phyloP scores from a whole-genome alignment of 2,329 filamentous ascomycete genomes.

The Colletotrichum paranaense region DNA sequence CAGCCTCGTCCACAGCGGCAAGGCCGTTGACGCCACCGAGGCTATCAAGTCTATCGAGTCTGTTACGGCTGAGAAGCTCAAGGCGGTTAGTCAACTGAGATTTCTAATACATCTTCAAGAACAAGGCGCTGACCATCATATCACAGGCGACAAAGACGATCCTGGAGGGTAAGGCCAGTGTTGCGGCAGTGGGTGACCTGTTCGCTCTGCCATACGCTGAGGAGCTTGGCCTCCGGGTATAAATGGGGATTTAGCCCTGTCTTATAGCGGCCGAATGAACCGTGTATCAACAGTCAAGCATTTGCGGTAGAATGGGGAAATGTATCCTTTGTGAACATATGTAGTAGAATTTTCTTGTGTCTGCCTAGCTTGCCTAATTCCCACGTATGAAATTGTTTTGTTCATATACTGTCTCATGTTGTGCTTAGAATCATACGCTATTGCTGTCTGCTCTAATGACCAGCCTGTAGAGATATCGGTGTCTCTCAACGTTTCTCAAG shows the following conservation, averaged over 20 bases:
- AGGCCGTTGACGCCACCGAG: slow-evolving; percentile 86
- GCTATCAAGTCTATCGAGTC: slow-evolving; percentile 82
- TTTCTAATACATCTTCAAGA: neutral
- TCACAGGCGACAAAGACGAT: slow-evolving; percentile 86
- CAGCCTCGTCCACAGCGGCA: slow-evolving; percentile 82
- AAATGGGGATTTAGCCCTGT: slow-evolving; percentile 55
- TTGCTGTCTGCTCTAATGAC: neutral
- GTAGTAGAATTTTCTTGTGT: slow-evolving; percentile 52
- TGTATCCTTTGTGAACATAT: slow-evolving; percentile 58
- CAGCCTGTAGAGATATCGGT: neutral
- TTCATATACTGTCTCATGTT: neutral
- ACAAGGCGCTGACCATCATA: slow-evolving; percentile 43
- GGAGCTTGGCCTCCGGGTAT: slow-evolving; percentile 95
- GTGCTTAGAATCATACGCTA: neutral
- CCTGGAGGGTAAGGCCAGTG: slow-evolving; percentile 87
- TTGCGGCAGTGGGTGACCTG: slow-evolving; percentile 91
- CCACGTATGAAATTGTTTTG: slow-evolving; percentile 9
- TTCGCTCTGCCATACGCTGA: slow-evolving; percentile 91
- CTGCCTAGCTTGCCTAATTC: slow-evolving; percentile 35
- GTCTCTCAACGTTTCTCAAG: neutral
- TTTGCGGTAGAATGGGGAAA: slow-evolving; percentile 49
- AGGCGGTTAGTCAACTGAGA: slow-evolving; percentile 73
- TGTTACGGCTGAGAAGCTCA: slow-evolving; percentile 86
- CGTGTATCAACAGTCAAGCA: slow-evolving; percentile 56
- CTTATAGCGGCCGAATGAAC: slow-evolving; percentile 40